Evolutionary conservation across 352 stramenopile genomes (phyloP).

Genomic region (Globisporangium polare): DNA sequence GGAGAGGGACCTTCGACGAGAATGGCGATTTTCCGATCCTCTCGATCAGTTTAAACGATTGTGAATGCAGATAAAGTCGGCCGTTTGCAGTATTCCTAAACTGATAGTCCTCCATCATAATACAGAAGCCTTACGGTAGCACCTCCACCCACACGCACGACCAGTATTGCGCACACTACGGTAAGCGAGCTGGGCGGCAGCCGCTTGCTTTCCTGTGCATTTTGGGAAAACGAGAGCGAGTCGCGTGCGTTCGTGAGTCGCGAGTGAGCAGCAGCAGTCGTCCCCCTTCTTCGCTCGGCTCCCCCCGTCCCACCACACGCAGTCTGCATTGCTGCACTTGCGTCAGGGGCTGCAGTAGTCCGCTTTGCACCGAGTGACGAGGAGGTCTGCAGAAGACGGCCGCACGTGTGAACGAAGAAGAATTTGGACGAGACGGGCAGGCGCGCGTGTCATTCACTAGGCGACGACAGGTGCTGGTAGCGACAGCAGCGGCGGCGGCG

Average conservation of each 20-base stretch:
- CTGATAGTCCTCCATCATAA: too few species aligned
- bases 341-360: not conserved
- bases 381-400: not conserved
- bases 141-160: too few species aligned
- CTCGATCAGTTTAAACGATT: too few species aligned
- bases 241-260: not conserved
- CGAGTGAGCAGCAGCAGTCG: not conserved
- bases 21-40: too few species aligned
- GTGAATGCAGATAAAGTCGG: too few species aligned
- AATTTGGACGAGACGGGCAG: not conserved
- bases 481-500: not conserved
- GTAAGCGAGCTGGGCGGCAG: not conserved
- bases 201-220: constrained; percentile 1
- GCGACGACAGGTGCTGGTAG: not conserved
- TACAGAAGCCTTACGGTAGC: too few species aligned
- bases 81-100: too few species aligned
- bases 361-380: not conserved
- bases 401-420: not conserved
- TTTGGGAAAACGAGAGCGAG: constrained; percentile 1
- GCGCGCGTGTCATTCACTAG: not conserved
- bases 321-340: not conserved
- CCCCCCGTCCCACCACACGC: too few species aligned
- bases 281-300: not conserved
- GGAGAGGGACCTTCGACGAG: too few species aligned
- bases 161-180: not conserved